Percentiles rank a stretch among this genome's conserved stretches.
Conservation (phyloP, 257 asterid species). For the Osmanthus fragrans region DNA sequence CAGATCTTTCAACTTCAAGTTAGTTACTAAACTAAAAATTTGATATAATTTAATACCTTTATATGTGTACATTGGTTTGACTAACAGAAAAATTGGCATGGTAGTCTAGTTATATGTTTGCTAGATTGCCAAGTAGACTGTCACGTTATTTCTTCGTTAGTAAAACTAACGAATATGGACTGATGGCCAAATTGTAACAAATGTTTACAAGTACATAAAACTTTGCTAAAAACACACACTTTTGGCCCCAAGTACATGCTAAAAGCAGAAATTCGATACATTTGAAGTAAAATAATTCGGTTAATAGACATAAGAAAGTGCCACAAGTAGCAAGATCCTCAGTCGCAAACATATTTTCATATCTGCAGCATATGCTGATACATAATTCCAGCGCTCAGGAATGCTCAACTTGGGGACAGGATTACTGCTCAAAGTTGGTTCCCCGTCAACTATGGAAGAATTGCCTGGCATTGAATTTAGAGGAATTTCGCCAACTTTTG, state of each 20-base stretch:
- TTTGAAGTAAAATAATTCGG: neutral
- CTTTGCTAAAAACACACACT: neutral
- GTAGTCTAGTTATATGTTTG: no score
- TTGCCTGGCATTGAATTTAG: neutral
- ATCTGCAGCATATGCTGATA: slow-evolving; percentile 17
- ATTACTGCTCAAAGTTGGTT: slow-evolving; percentile 4
- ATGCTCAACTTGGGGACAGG: slow-evolving; percentile 19
- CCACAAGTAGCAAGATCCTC: slow-evolving; percentile 8
- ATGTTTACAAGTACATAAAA: neutral
- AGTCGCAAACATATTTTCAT: neutral
- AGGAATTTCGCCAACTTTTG: slow-evolving; percentile 28
- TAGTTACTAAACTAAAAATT: no score
- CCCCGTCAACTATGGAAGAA: slow-evolving; percentile 12
- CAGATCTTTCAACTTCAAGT: no score
- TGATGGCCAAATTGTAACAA: no score
- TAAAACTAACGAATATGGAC: no score
- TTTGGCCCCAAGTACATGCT: no score
- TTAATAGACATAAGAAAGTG: slow-evolving; percentile 1
- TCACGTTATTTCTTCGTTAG: no score
- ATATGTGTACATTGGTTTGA: no score
- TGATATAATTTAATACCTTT: no score
- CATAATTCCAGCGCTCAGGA: slow-evolving; percentile 18
- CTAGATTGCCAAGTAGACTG: no score
- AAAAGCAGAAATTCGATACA: neutral
- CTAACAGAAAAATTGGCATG: no score